Evolutionary conservation across 1,139 yeast genomes (phyloP).

Genomic region (Trichomonascaceae sp.): DNA sequence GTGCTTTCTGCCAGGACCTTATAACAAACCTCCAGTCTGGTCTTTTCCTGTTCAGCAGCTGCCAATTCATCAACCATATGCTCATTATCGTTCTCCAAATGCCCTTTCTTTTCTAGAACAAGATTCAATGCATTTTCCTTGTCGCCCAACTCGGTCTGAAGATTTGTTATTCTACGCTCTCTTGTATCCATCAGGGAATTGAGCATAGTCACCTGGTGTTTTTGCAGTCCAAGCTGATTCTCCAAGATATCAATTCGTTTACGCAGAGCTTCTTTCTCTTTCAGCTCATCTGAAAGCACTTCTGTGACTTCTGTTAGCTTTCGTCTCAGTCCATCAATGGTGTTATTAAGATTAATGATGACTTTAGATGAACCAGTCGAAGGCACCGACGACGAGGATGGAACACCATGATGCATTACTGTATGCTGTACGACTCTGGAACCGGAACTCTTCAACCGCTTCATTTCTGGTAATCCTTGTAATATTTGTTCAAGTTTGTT

Average conservation of each 20-base stretch:
- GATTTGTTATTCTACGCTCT: slow-evolving; percentile 25
- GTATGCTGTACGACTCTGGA: slow-evolving; percentile 2
- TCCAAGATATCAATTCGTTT: slow-evolving; percentile 24
- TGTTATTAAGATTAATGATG: slow-evolving; percentile 24
- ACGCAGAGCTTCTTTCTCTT: slow-evolving; percentile 21
- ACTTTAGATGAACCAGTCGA: slow-evolving; percentile 21
- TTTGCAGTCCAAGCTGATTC: slow-evolving; percentile 22
- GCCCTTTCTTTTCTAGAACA: slow-evolving; percentile 11
- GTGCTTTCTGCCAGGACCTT: slow-evolving; percentile 22
- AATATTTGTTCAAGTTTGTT: slow-evolving; percentile 21
- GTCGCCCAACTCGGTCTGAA: slow-evolving; percentile 17
- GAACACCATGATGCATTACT: neutral
- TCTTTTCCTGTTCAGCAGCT: slow-evolving; percentile 17
- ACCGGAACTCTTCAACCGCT: slow-evolving; percentile 6
- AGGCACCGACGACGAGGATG: neutral
- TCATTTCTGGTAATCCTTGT: slow-evolving; percentile 18
- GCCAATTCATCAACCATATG: slow-evolving; percentile 7
- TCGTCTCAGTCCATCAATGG: slow-evolving; percentile 23
- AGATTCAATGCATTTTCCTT: slow-evolving; percentile 12
- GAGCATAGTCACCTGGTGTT: slow-evolving; percentile 26
- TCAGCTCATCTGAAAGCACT: slow-evolving; percentile 21
- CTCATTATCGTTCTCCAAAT: slow-evolving; percentile 7
- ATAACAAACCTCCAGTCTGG: slow-evolving; percentile 22
- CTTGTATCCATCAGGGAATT: slow-evolving; percentile 24
- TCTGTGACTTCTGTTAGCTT: slow-evolving; percentile 25